These are phyloP conservation scores for Ophiostoma populinum DNA, from an alignment of 2,329 filamentous ascomycete genomes.

Conservation along the genomic window DNA sequence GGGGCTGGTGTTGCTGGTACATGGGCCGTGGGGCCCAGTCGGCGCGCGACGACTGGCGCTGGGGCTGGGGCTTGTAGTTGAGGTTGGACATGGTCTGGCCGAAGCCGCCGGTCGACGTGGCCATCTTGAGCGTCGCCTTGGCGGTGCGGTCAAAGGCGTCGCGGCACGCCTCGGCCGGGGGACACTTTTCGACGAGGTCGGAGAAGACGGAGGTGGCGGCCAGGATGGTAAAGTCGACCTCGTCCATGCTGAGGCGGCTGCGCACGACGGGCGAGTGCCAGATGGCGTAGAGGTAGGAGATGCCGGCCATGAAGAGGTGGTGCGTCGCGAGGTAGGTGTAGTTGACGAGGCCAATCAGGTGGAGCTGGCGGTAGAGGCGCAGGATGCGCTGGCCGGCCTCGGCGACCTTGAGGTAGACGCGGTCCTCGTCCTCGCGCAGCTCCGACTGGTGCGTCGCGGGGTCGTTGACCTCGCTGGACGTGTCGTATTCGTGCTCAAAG, in stretches of 20 bases:
- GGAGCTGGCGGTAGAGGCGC: slow-evolving; percentile 76
- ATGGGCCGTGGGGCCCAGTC: slow-evolving; percentile 14
- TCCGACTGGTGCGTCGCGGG: slow-evolving; percentile 46
- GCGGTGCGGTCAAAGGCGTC: slow-evolving; percentile 92
- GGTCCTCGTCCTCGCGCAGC: slow-evolving; percentile 65
- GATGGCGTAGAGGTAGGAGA: slow-evolving; percentile 91
- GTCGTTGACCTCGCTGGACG: slow-evolving; percentile 45
- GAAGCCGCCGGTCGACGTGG: slow-evolving; percentile 71
- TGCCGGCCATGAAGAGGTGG: slow-evolving; percentile 91
- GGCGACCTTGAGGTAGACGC: slow-evolving; percentile 85
- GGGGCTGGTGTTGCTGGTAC: slow-evolving; percentile 11
- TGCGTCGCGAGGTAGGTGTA: slow-evolving; percentile 93
- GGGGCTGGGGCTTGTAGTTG: slow-evolving; percentile 11
- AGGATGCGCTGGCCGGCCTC: slow-evolving; percentile 88
- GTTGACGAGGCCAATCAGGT: slow-evolving; percentile 76
- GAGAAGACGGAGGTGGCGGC: slow-evolving; percentile 84
- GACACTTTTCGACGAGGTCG: slow-evolving; percentile 86
- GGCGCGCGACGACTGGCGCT: slow-evolving; percentile 9
- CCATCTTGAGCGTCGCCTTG: slow-evolving; percentile 92
- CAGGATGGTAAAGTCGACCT: slow-evolving; percentile 93
- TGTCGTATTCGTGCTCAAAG: slow-evolving; percentile 62
- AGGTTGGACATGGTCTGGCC: slow-evolving; percentile 24
- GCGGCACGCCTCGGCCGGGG: slow-evolving; percentile 82
- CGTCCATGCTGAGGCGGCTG: slow-evolving; percentile 73
- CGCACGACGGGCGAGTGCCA: slow-evolving; percentile 89